Percentiles rank a stretch among this genome's conserved stretches.
Conservation (phyloP, 2,329 filamentous ascomycete species). For the Sporothrix dimorphospora region DNA sequence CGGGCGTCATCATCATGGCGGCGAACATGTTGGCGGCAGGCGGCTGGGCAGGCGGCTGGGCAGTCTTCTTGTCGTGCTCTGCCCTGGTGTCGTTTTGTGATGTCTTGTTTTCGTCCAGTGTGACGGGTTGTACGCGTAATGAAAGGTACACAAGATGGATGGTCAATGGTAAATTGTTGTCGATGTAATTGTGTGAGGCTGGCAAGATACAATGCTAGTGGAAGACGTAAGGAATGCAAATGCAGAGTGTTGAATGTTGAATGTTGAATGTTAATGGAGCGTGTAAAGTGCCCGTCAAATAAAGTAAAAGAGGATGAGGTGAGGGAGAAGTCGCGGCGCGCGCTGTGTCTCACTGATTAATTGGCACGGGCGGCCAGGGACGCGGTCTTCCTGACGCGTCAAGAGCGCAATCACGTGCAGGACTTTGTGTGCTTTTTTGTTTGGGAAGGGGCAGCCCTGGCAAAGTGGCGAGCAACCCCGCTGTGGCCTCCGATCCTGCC, state of each 20-base stretch:
- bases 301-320: neutral
- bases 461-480: conserved; percentile 16
- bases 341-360: conserved; percentile 7
- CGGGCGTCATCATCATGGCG: conserved; percentile 27
- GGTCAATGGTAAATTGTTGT: neutral
- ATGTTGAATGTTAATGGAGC: neutral
- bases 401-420: conserved; percentile 25
- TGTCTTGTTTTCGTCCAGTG: conserved; percentile 9
- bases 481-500: conserved; percentile 28
- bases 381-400: conserved; percentile 27
- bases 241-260: neutral
- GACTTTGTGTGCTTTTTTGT: neutral
- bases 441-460: neutral
- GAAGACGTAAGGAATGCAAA: conserved; percentile 10
- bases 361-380: neutral
- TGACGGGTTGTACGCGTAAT: neutral
- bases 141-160: neutral
- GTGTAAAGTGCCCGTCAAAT: neutral
- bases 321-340: conserved; percentile 15
- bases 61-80: neutral
- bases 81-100: neutral
- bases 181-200: neutral
- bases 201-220: neutral
- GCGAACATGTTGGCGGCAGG: conserved; percentile 30
- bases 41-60: conserved; percentile 1